Evolutionary conservation across 2,329 filamentous ascomycete species (phyloP).

Genomic region (Ceratocystis colombiana): DNA sequence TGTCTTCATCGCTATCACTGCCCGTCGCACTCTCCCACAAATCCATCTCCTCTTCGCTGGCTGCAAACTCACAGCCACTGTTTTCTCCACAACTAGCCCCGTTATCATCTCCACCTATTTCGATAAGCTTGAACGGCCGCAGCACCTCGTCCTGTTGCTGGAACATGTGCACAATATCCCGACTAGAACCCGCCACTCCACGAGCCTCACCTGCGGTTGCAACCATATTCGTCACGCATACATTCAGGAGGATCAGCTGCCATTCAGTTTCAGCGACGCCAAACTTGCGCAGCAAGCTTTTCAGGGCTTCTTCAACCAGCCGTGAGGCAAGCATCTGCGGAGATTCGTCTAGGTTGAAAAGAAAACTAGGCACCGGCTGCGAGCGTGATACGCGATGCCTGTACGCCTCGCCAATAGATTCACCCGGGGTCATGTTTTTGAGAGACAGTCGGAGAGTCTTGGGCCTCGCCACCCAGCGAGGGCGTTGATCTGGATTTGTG

Average conservation of each 20-base stretch:
- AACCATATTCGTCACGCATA: constrained; percentile 80
- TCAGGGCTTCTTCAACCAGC: constrained; percentile 56
- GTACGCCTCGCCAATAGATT: constrained; percentile 15
- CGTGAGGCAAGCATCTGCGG: constrained; percentile 54
- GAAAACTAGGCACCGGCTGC: constrained; percentile 58
- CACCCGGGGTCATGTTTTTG: constrained; percentile 9
- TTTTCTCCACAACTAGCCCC: constrained; percentile 26
- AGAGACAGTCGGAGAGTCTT: constrained; percentile 74
- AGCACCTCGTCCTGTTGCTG: constrained; percentile 59
- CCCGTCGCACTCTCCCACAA: constrained; percentile 31
- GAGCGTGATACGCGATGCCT: constrained; percentile 60
- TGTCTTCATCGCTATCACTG: constrained; percentile 25
- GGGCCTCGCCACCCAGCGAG: constrained; percentile 66
- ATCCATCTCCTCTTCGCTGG: constrained; percentile 30
- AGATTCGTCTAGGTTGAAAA: constrained; percentile 54
- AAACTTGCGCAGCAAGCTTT: constrained; percentile 64
- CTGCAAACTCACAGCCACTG: constrained; percentile 28
- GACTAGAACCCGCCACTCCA: constrained; percentile 45
- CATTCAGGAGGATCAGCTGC: constrained; percentile 75
- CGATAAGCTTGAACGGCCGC: constrained; percentile 53
- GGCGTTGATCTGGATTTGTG: constrained; percentile 29
- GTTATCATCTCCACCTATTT: constrained; percentile 29
- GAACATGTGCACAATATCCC: constrained; percentile 79
- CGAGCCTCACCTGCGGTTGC: constrained; percentile 41
- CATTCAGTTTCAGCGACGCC: constrained; percentile 58